A percentile compares a stretch with the other conserved stretches of the same genome.
Conservation (phyloP, 805 yeast genomes). For the Ogataea nonfermentans region DNA sequence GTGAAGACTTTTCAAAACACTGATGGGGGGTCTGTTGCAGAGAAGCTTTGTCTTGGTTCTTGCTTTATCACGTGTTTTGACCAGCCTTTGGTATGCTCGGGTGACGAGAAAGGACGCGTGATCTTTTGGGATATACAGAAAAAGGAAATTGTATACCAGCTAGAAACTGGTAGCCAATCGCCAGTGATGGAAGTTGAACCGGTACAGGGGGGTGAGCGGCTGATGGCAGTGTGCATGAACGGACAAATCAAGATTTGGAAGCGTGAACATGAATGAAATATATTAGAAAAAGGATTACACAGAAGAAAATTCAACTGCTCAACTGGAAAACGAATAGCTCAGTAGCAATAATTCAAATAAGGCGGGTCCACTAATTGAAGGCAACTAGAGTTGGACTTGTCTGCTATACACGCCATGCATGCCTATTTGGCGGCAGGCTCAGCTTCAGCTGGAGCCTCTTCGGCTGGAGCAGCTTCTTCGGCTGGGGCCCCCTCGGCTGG, state of each 20-base stretch:
- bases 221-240: conserved; percentile 34
- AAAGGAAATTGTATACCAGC: conserved; percentile 41
- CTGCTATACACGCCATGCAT: conserved; percentile 1
- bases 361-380: conserved; percentile 12
- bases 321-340: conserved; percentile 16
- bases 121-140: conserved; percentile 68
- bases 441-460: conserved; percentile 20
- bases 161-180: conserved; percentile 10
- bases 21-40: conserved; percentile 38
- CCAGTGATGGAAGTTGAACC: conserved; percentile 43
- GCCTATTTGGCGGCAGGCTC: conserved; percentile 18
- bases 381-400: conserved; percentile 18
- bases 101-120: conserved; percentile 54
- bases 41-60: conserved; percentile 52
- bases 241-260: conserved; percentile 33
- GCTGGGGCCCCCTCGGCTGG: conserved; percentile 14
- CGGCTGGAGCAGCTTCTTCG: conserved; percentile 18
- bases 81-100: conserved; percentile 51
- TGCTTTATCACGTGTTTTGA: conserved; percentile 43
- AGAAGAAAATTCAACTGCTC: conserved; percentile 18
- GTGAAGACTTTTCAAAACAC: conserved; percentile 56
- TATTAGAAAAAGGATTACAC: conserved; percentile 19
- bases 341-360: conserved; percentile 10
- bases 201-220: conserved; percentile 35
- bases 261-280: conserved; percentile 10